Conservation (phyloP, 108 stramenopile genomes). For the Skeletonema menzelii region DNA sequence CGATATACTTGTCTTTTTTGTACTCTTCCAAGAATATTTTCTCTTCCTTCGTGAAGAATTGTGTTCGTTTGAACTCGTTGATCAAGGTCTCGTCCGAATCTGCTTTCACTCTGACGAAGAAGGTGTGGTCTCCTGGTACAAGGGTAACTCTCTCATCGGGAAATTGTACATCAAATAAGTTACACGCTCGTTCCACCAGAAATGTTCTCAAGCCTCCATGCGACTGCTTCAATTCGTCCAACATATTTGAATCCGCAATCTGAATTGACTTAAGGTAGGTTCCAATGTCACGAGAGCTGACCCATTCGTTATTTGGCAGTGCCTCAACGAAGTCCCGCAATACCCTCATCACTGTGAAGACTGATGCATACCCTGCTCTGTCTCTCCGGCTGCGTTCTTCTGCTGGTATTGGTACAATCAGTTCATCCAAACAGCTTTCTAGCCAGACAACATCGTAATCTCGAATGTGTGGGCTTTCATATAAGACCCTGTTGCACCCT, state of each 20-base stretch:
- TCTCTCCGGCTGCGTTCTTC: conserved; percentile 32
- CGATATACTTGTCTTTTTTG: conserved; percentile 26
- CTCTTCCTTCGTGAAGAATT: conserved; percentile 50
- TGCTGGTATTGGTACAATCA: conserved; percentile 49
- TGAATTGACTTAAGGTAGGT: conserved; percentile 60
- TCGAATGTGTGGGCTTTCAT: conserved; percentile 68
- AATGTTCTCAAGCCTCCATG: conserved; percentile 69
- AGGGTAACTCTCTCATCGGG: conserved; percentile 6
- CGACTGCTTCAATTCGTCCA: conserved; percentile 66
- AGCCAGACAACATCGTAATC: conserved; percentile 79
- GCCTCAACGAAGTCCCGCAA: conserved; percentile 63
- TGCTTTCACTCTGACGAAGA: conserved; percentile 40
- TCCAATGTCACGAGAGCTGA: conserved; percentile 72
- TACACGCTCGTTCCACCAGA: conserved; percentile 34
- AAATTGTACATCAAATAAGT: conserved; percentile 40
- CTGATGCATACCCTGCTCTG: conserved; percentile 44
- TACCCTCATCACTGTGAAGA: conserved; percentile 63
- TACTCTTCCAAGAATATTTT: conserved; percentile 52
- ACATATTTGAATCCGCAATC: conserved; percentile 54
- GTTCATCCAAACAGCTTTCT: conserved; percentile 69
- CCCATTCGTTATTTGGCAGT: conserved; percentile 44
- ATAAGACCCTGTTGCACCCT: conserved; percentile 65
- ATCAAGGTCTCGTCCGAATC: conserved; percentile 29
- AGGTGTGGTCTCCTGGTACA: conserved; percentile 36
- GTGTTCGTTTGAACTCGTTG: conserved; percentile 41